phyloP scores from a whole-genome alignment of 164 flowering plant genomes.

The Cinnamomum chago region DNA sequence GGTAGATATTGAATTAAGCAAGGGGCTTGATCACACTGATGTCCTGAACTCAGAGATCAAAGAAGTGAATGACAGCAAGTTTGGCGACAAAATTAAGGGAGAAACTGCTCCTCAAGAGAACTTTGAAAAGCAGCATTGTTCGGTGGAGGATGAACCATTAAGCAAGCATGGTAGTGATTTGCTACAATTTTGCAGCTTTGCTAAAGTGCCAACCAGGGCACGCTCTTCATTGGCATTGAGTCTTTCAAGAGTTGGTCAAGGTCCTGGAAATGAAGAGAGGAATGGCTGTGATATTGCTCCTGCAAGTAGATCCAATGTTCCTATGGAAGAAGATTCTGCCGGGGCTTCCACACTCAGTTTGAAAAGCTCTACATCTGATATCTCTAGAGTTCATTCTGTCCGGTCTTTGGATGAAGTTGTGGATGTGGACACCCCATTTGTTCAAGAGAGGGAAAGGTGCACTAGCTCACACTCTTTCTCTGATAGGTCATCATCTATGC shows the following conservation, averaged over 20 bases:
- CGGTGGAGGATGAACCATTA: slow-evolving; percentile 20
- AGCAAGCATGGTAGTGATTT: slow-evolving; percentile 37
- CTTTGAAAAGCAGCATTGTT: slow-evolving; percentile 8
- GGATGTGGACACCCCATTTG: slow-evolving; percentile 21
- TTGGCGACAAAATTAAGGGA: slow-evolving; percentile 29
- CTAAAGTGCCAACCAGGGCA: slow-evolving; percentile 50
- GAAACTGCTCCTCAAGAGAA: slow-evolving; percentile 21
- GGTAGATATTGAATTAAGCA: not conserved
- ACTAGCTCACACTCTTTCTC: slow-evolving; percentile 37
- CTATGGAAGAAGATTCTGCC: slow-evolving; percentile 19
- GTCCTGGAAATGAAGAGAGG: slow-evolving; percentile 22
- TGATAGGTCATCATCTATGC: slow-evolving; percentile 22
- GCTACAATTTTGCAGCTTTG: slow-evolving; percentile 37
- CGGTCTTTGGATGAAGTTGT: slow-evolving; percentile 25
- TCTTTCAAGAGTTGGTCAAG: slow-evolving; percentile 26
- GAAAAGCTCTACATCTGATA: slow-evolving; percentile 20
- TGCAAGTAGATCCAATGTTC: slow-evolving; percentile 9
- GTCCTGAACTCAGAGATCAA: slow-evolving; percentile 19
- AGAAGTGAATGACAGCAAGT: slow-evolving; percentile 18
- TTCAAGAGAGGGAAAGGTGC: slow-evolving; percentile 24
- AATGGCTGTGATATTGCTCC: slow-evolving; percentile 17
- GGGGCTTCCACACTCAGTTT: slow-evolving; percentile 21
- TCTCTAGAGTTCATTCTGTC: slow-evolving; percentile 14
- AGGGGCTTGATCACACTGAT: slow-evolving; percentile 25
- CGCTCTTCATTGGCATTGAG: slow-evolving; percentile 50